Evolutionary conservation across 495 filamentous ascomycete genomes (phyloP).

Genomic region (Xeromyces bisporus): DNA sequence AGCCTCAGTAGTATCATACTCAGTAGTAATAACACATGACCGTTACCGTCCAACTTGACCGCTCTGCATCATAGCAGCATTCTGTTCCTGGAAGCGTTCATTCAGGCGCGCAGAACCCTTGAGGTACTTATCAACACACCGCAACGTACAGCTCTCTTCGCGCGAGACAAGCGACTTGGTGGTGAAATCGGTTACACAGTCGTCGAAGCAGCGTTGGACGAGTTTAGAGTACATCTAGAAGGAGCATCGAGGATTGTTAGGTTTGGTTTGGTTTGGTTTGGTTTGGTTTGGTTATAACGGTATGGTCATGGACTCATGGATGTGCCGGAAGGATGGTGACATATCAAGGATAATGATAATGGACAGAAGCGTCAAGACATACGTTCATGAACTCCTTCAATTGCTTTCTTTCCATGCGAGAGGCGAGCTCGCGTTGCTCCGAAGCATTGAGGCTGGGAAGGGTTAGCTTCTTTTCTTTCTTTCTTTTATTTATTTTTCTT

Average conservation of each 20-base stretch:
- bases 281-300: too few species aligned
- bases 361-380: too few species aligned
- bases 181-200: conserved; percentile 96
- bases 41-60: conserved; percentile 37
- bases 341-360: background rate
- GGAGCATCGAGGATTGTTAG: background rate
- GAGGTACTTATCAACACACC: conserved; percentile 90
- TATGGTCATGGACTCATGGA: background rate
- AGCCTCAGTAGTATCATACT: too few species aligned
- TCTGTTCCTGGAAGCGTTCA: conserved; percentile 88
- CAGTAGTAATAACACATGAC: too few species aligned
- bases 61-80: conserved; percentile 67
- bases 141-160: conserved; percentile 78
- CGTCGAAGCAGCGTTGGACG: conserved; percentile 86
- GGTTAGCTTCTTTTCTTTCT: too few species aligned
- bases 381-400: conserved; percentile 98
- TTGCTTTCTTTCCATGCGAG: conserved; percentile 88
- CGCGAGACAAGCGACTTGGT: conserved; percentile 76
- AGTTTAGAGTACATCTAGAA: conserved; percentile 88
- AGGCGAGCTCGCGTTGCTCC: conserved; percentile 82
- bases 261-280: too few species aligned
- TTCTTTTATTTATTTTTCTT: too few species aligned
- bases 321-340: too few species aligned
- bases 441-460: conserved; percentile 43
- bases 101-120: conserved; percentile 72